phyloP scores from a whole-genome alignment of 2,329 filamentous ascomycete species.

The Talaromyces sp. region DNA sequence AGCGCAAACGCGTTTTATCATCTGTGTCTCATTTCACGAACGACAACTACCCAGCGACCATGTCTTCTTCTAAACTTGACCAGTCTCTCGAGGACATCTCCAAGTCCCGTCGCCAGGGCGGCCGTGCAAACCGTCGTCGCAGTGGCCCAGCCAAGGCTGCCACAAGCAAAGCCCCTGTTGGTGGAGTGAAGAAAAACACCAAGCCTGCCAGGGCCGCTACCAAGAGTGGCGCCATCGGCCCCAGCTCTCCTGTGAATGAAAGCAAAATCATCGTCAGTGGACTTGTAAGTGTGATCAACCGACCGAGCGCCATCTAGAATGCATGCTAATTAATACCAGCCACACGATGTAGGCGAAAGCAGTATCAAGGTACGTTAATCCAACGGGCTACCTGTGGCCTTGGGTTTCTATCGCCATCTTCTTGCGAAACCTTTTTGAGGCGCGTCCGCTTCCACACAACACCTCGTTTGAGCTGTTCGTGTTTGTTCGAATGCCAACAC shows the following conservation, averaged over 20 bases:
- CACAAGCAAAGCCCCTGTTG: conserved; percentile 63
- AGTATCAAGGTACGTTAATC: conserved; percentile 99
- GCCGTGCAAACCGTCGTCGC: conserved; percentile 41
- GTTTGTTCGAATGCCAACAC: conserved; percentile 24
- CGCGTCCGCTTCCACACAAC: conserved; percentile 32
- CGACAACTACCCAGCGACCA: conserved; percentile 41
- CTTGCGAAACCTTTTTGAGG: conserved; percentile 37
- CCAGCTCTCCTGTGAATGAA: conserved; percentile 60
- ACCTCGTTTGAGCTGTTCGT: conserved; percentile 21
- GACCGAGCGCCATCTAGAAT: conserved; percentile 11
- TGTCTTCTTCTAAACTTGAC: conserved; percentile 95
- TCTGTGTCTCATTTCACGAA: neutral
- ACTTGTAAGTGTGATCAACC: conserved; percentile 62
- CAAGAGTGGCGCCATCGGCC: conserved; percentile 60
- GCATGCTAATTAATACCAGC: conserved; percentile 58
- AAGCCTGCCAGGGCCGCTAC: conserved; percentile 42
- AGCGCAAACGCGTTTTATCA: neutral
- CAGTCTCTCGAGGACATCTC: conserved; percentile 97
- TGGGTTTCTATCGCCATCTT: conserved; percentile 67
- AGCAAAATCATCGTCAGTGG: conserved; percentile 99
- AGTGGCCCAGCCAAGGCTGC: conserved; percentile 36
- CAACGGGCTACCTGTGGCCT: conserved; percentile 58
- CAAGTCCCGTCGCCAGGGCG: conserved; percentile 62
- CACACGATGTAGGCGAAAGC: conserved; percentile 90
- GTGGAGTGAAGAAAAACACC: conserved; percentile 77